Base-by-base conservation (phyloP, 306 rosid species). In the Morella rubra region DNA sequence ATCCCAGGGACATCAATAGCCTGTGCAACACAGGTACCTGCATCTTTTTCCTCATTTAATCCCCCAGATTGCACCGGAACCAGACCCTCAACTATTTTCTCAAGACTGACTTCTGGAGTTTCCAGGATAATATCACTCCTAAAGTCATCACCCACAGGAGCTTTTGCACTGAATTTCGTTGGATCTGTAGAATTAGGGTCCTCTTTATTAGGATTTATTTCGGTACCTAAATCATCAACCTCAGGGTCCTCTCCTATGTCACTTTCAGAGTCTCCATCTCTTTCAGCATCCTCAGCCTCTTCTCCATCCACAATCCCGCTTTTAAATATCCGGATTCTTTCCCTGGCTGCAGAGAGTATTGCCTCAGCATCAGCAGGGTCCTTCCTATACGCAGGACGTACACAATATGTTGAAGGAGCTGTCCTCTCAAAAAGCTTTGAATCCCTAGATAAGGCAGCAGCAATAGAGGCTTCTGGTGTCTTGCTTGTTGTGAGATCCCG, bases 361-460 rank as follows among this genome's bases (percentile, higher is more conserved):
- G 89, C 84, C 80, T 86, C 91, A 1, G 89, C 83, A 86, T 90
- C 90, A 65, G 85, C 82, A 0, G 87, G 90, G 73, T 90, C 91
- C 87, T 90, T 88, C 80, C 90, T 85, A 82, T 86, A 92, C 24
- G 89, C 82, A 82, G 88, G 67, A 52, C 87, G 91, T 42, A 92
- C 89, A 78, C 95, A 82, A 83, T 92, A 92, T 1, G 97, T 92
- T 24, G 90, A 88, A 76, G 95, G 95, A 76, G 97, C 95, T 58
- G 84, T 90, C 83, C 89, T 90, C 85, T 92, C 97, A 84, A 92
- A 92, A 73, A 92, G 87, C 79, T 88, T 90, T n/a, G 93, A 68
- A 81, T 92, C 97, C 79, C 97, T 90, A 56, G 97, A 86, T 73
- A 92, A 85, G 78, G 95, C 97, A 79, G 93, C 91, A 62, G 88